Conservation (phyloP, 2,329 filamentous ascomycete genomes). For the Stachybotrys echinatus region DNA sequence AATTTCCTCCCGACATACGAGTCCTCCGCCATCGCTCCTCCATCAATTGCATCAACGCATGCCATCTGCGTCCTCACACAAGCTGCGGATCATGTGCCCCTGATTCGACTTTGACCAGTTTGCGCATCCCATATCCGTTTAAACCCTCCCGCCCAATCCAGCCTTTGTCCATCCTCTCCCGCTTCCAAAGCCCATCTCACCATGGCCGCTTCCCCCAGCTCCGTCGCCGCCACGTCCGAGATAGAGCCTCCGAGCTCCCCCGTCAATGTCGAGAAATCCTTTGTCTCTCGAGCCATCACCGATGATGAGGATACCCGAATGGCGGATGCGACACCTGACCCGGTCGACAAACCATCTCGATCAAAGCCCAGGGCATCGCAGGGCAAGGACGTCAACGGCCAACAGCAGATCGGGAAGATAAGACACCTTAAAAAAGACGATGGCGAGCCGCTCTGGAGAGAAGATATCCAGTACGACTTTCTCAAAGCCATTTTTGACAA, state of each 20-base stretch:
- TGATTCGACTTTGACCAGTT: conserved; percentile 6
- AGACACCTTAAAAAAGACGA: conserved; percentile 84
- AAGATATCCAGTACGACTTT: conserved; percentile 86
- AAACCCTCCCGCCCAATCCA: too few relatives aligned
- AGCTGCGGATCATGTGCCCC: conserved; percentile 8
- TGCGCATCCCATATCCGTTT: too few relatives aligned
- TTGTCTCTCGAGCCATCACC: conserved; percentile 36
- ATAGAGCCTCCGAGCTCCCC: conserved; percentile 42
- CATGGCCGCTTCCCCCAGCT: conserved; percentile 38
- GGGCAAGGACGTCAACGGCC: conserved; percentile 27
- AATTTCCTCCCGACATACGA: neutral
- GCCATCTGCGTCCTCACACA: neutral
- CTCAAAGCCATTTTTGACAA: conserved; percentile 76
- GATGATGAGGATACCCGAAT: conserved; percentile 44
- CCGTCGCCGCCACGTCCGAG: conserved; percentile 37
- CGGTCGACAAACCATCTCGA: conserved; percentile 31
- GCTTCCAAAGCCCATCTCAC: conserved; percentile 6
- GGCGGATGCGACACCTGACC: conserved; percentile 37
- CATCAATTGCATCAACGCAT: neutral
- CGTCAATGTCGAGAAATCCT: conserved; percentile 37
- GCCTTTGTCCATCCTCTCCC: conserved; percentile 2
- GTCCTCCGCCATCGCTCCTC: neutral
- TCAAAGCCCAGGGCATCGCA: conserved; percentile 28
- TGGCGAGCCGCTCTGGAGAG: conserved; percentile 79
- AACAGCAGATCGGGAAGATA: conserved; percentile 60